Percentiles rank a stretch among this genome's conserved stretches.
phyloP scores from a whole-genome alignment of 208 protist species.

The Spongospora subterranea region DNA sequence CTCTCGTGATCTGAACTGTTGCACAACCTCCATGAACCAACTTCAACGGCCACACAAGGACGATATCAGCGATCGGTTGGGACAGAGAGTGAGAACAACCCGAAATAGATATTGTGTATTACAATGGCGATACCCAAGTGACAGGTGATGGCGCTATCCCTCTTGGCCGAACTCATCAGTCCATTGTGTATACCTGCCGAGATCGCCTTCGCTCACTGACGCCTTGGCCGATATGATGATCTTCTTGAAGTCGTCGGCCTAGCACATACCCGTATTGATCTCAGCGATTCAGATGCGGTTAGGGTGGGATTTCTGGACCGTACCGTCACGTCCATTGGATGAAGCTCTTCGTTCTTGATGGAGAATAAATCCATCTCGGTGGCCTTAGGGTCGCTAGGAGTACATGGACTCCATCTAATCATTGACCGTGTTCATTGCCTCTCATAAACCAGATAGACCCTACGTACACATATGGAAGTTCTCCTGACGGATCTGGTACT shows the following conservation, averaged over 20 bases:
- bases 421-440: not conserved
- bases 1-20: no score
- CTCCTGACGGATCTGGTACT: conserved; percentile 1
- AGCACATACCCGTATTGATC: no score
- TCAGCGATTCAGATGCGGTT: not conserved
- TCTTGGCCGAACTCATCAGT: conserved; percentile 59
- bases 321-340: conserved; percentile 64
- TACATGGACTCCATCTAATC: conserved; percentile 53
- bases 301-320: not conserved
- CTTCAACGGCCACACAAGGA: no score
- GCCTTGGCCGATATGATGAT: conserved; percentile 21
- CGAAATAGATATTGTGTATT: no score
- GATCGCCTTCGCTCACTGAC: conserved; percentile 47
- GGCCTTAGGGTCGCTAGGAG: conserved; percentile 61
- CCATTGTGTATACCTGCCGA: conserved; percentile 44
- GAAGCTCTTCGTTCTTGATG: conserved; percentile 40
- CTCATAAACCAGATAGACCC: not conserved
- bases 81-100: no score
- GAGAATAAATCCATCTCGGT: conserved; percentile 61
- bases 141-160: no score
- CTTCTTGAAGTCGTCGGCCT: conserved; percentile 27
- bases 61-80: no score
- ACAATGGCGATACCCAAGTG: no score
- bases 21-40: no score
- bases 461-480: not conserved